These are phyloP conservation scores for Telopea speciosissima DNA, from an alignment of 177 flowering plant genomes.

Conservation along the genomic window DNA sequence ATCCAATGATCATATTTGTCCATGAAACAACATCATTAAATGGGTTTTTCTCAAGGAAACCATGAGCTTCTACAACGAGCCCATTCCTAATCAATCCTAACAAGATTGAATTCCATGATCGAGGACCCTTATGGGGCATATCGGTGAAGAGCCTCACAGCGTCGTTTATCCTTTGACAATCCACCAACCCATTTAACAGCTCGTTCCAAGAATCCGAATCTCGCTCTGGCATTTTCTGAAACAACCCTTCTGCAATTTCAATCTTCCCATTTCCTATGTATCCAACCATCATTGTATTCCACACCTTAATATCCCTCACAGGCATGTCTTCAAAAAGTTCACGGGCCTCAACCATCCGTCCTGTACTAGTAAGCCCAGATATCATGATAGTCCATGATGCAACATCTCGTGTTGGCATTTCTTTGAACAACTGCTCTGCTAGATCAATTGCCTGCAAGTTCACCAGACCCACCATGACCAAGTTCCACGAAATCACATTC, in stretches of 20 bases:
- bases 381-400: conserved; percentile 63
- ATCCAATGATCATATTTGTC: conserved; percentile 54
- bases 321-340: conserved; percentile 46
- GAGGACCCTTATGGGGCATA: conserved; percentile 39
- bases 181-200: conserved; percentile 41
- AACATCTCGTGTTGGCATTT: conserved; percentile 40
- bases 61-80: conserved; percentile 46
- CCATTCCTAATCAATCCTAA: conserved; percentile 37
- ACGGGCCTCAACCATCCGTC: conserved; percentile 43
- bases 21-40: conserved; percentile 34
- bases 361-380: conserved; percentile 32
- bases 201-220: conserved; percentile 42
- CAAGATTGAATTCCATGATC: conserved; percentile 41
- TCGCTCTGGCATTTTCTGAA: conserved; percentile 41
- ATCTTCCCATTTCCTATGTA: conserved; percentile 32
- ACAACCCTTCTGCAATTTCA: conserved; percentile 43
- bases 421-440: conserved; percentile 37
- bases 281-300: conserved; percentile 54
- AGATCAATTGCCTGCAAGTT: conserved; percentile 21
- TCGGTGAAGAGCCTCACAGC: conserved; percentile 38
- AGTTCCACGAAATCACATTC: conserved; percentile 59
- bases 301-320: conserved; percentile 43
- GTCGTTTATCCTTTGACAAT: conserved; percentile 24
- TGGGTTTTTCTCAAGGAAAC: conserved; percentile 45
- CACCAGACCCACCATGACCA: conserved; percentile 45